phyloP scores from a whole-genome alignment of 768 basidiomycete genomes.

The Lentinula edodes region DNA sequence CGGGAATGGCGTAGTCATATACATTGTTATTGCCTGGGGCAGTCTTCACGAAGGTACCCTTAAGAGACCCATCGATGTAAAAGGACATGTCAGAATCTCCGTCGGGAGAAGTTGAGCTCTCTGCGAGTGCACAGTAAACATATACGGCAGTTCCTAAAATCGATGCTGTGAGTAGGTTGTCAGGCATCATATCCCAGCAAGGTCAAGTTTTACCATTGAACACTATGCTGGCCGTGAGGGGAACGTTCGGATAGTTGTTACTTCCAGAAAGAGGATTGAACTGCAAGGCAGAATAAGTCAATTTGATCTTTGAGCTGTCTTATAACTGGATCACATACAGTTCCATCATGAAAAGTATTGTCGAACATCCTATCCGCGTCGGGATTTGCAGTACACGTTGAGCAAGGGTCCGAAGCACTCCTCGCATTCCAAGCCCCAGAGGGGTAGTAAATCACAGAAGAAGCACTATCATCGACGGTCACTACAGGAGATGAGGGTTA shows the following conservation, averaged over 20 bases:
- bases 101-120: slow-evolving; percentile 15
- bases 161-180: neutral
- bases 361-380: slow-evolving; percentile 10
- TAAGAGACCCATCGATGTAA: slow-evolving; percentile 24
- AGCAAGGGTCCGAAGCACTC: slow-evolving; percentile 9
- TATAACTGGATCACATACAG: neutral
- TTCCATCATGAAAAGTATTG: slow-evolving; percentile 20
- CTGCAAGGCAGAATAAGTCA: neutral
- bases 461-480: slow-evolving; percentile 23
- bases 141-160: slow-evolving; percentile 38
- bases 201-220: slow-evolving; percentile 28
- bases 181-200: neutral
- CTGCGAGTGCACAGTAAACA: slow-evolving; percentile 32
- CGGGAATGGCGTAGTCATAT: slow-evolving; percentile 23
- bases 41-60: slow-evolving; percentile 17
- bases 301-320: neutral
- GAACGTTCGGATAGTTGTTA: slow-evolving; percentile 10
- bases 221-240: slow-evolving; percentile 20
- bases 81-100: slow-evolving; percentile 28
- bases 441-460: slow-evolving; percentile 15
- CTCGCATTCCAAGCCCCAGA: slow-evolving; percentile 14
- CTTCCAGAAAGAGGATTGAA: slow-evolving; percentile 13
- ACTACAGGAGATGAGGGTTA: slow-evolving; percentile 12
- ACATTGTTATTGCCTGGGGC: slow-evolving; percentile 11
- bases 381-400: slow-evolving; percentile 14